Evolutionary conservation across 345 rosid genomes (phyloP), one percentile per base, ranked within the genome.

Genomic region (Gossypioides kirkii): DNA sequence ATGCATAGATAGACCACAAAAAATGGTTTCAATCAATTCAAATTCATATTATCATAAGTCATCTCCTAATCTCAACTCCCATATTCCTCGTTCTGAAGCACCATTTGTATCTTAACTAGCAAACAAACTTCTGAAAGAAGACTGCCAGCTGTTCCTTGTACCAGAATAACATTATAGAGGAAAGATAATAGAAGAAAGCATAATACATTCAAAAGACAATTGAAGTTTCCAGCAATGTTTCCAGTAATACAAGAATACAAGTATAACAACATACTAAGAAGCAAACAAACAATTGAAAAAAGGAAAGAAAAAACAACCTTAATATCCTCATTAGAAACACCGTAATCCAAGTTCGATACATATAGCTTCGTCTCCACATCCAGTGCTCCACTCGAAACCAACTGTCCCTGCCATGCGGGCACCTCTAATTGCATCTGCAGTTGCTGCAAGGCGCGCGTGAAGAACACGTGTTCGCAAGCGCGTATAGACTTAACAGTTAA

Each of bases 261-360:
- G 17, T 32, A 18, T 22, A 20, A 49, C 5, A 38, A 10, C 41
- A 73, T 10, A 7, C 2, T 52, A 43, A 32, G 10, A 10, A 9
- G 26, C 50, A 60, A 55, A 38, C 16, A 54, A 38, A 8, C 49
- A 26, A 50, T 45, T 18, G 10, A 18, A 38, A 65, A 53, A 20
- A 25, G 23, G 69, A 10, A 28, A 45, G 0, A 1, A 23, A 13
- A 23, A 22, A 2, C n/a, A 45, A 89, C 91, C 91, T 82, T 77
- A 43, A 89, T 70, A 71, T 89, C 93, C 45, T 77, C 82, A 54
- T 89, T 84, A 13, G 89, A 75, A 69, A 89, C 91, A 16, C 82
- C 85, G 63, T 81, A 83, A 41, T 86, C 84, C 36, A 89, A 74
- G 71, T 89, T 89, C 26, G 91, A 89, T 22, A 87, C 32, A 11